phyloP scores from a whole-genome alignment of 192 early-diverging fungal species.

The Coemansia sp. region DNA sequence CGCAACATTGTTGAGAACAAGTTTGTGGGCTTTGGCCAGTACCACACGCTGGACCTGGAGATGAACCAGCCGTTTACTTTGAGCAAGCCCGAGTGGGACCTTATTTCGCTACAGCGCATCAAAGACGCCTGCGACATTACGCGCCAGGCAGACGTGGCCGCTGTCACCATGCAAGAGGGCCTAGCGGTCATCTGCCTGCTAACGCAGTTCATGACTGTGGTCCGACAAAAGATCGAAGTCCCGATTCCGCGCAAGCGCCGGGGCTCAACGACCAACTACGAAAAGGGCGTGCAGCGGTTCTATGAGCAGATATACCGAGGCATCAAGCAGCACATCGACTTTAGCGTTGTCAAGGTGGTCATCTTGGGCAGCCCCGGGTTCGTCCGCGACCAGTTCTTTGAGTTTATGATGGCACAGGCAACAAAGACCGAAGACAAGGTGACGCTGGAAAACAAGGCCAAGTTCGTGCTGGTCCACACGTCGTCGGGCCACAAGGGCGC shows the following conservation, averaged over 20 bases:
- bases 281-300: constrained; percentile 84
- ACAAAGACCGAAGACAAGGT: constrained; percentile 77
- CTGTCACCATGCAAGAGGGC: constrained; percentile 85
- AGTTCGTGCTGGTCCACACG: constrained; percentile 87
- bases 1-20: constrained; percentile 83
- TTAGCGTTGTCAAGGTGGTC: constrained; percentile 92
- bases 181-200: constrained; percentile 91
- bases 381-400: constrained; percentile 80
- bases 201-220: constrained; percentile 94
- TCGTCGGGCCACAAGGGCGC: constrained; percentile 97
- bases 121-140: constrained; percentile 86
- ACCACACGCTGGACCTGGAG: constrained; percentile 94
- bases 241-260: constrained; percentile 91
- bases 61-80: constrained; percentile 86
- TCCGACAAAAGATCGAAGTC: constrained; percentile 87
- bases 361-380: constrained; percentile 97
- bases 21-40: constrained; percentile 87
- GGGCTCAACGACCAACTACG: constrained; percentile 85
- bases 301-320: constrained; percentile 90
- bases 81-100: constrained; percentile 88
- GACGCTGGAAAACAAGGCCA: constrained; percentile 80
- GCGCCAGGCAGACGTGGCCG: constrained; percentile 87
- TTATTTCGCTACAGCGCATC: constrained; percentile 86
- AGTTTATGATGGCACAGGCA: constrained; percentile 83
- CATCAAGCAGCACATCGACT: constrained; percentile 85